Evolutionary conservation across 2,329 filamentous ascomycete genomes (phyloP).

Genomic region (Arthrobotrys entomopaga): DNA sequence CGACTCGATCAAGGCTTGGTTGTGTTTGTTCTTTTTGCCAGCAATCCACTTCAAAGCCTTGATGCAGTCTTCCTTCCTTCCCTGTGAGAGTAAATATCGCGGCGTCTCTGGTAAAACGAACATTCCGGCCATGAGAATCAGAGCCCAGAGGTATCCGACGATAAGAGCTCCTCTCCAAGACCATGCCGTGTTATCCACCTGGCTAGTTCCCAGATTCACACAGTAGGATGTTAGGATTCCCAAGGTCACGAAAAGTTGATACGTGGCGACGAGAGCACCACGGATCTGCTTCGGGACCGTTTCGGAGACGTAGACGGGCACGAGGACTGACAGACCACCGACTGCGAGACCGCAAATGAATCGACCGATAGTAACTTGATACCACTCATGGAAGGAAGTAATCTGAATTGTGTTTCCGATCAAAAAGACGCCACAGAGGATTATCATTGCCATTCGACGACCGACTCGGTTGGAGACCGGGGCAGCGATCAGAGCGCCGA

Average conservation of each 20-base stretch:
- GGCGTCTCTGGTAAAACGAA: slow-evolving; percentile 69
- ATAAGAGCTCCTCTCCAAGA: slow-evolving; percentile 73
- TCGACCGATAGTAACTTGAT: slow-evolving; percentile 73
- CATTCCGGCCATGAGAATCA: slow-evolving; percentile 67
- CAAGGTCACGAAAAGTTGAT: slow-evolving; percentile 76
- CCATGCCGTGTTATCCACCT: slow-evolving; percentile 60
- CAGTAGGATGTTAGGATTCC: slow-evolving; percentile 72
- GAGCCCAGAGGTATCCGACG: slow-evolving; percentile 69
- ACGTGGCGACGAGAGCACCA: slow-evolving; percentile 72
- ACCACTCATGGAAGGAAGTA: slow-evolving; percentile 69
- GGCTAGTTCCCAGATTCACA: slow-evolving; percentile 64
- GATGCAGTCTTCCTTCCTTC: slow-evolving; percentile 55
- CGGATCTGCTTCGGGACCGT: slow-evolving; percentile 73
- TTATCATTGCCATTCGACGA: slow-evolving; percentile 71
- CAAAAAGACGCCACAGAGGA: slow-evolving; percentile 71
- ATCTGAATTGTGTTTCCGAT: slow-evolving; percentile 75
- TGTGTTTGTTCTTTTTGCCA: slow-evolving; percentile 56
- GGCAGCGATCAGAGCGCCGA: slow-evolving; percentile 70
- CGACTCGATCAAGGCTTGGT: slow-evolving; percentile 56
- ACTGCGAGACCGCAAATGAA: slow-evolving; percentile 75
- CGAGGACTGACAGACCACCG: slow-evolving; percentile 72
- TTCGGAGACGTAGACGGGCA: slow-evolving; percentile 76
- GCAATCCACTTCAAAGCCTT: slow-evolving; percentile 57
- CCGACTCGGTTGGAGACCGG: slow-evolving; percentile 72
- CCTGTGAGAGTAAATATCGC: slow-evolving; percentile 61